A percentile compares a stretch with the other conserved stretches of the same genome.
These are phyloP conservation scores for Bruguiera parviflora DNA, from an alignment of 345 rosid species.

Conservation along the genomic window DNA sequence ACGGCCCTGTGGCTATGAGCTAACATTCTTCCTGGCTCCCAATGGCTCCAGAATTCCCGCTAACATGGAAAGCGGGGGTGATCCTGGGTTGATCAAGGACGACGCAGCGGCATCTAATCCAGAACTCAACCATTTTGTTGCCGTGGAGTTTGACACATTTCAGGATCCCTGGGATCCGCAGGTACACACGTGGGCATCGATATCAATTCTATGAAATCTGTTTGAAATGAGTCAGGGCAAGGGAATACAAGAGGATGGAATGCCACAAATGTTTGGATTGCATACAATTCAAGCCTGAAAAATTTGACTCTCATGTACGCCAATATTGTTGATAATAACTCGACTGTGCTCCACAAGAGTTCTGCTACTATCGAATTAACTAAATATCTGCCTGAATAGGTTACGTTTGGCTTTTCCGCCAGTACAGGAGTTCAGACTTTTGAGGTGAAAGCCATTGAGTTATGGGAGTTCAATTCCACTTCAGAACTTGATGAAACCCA, in stretches of 20 bases:
- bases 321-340: neutral
- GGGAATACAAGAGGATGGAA: neutral
- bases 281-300: slow-evolving; percentile 18
- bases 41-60: neutral
- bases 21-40: slow-evolving; percentile 19
- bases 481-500: neutral
- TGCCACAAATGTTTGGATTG: slow-evolving; percentile 23
- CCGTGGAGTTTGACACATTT: slow-evolving; percentile 23
- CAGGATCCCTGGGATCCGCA: slow-evolving; percentile 8
- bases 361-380: neutral
- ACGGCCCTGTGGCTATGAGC: neutral
- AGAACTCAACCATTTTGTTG: slow-evolving; percentile 8
- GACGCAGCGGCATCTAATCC: neutral
- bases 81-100: neutral
- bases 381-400: slow-evolving; percentile 17
- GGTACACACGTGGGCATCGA: slow-evolving; percentile 17
- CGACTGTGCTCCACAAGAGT: neutral
- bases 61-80: neutral
- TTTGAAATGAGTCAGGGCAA: neutral
- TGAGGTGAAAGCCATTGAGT: slow-evolving; percentile 8
- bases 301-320: slow-evolving; percentile 3
- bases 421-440: neutral
- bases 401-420: slow-evolving; percentile 23
- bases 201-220: slow-evolving; percentile 23
- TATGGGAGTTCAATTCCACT: no score